These are phyloP conservation scores for Coprinopsis strossmayeri DNA, from an alignment of 768 basidiomycete species.

Conservation along the genomic window DNA sequence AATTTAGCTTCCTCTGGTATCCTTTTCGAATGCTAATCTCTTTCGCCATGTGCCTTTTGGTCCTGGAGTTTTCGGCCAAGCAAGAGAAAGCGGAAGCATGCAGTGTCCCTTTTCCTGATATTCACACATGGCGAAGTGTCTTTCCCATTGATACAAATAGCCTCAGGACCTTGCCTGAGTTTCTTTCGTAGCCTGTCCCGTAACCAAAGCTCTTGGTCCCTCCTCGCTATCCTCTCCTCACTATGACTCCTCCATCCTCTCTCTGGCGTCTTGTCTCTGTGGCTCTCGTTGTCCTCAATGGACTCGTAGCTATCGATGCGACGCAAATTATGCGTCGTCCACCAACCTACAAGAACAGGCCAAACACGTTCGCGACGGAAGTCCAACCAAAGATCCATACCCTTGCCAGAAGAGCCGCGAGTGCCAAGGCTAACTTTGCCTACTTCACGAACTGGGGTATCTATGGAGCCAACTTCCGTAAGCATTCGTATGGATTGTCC, in stretches of 20 bases:
- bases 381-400: slow-evolving; percentile 23
- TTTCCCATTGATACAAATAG: slow-evolving; percentile 4
- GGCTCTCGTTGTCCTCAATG: slow-evolving; percentile 19
- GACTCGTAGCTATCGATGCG: slow-evolving; percentile 24
- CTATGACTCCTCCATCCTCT: neutral
- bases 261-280: slow-evolving; percentile 13
- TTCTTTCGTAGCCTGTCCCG: neutral
- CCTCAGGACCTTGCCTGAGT: neutral
- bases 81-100: neutral
- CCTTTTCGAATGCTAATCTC: neutral
- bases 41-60: neutral
- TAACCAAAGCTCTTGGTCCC: neutral
- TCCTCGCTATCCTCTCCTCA: neutral
- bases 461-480: slow-evolving; percentile 60
- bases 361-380: slow-evolving; percentile 26
- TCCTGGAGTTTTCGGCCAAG: neutral
- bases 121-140: neutral
- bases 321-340: slow-evolving; percentile 54
- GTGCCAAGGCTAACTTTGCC: slow-evolving; percentile 34
- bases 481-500: slow-evolving; percentile 15
- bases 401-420: slow-evolving; percentile 35
- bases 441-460: slow-evolving; percentile 66
- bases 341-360: slow-evolving; percentile 34
- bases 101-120: neutral
- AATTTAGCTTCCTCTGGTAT: slow-evolving; percentile 3